These are phyloP conservation scores for Neurospora intermedia DNA, from an alignment of 495 filamentous ascomycete species.

Conservation along the genomic window DNA sequence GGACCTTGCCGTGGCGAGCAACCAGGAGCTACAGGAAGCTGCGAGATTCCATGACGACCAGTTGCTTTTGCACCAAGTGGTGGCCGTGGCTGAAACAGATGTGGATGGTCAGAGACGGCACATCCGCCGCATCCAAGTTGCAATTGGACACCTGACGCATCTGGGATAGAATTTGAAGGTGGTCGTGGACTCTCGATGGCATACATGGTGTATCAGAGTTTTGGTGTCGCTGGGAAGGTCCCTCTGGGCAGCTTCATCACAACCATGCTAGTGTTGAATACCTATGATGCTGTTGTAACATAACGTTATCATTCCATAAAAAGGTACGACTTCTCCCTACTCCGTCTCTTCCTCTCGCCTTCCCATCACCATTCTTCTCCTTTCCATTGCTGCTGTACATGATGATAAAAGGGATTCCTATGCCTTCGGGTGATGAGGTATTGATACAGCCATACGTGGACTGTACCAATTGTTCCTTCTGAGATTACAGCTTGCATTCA, in stretches of 20 bases:
- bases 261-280: not conserved
- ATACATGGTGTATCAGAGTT: not conserved
- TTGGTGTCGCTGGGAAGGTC: not conserved
- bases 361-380: not conserved
- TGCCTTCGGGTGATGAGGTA: not conserved
- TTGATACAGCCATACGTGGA: not conserved
- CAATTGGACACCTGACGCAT: not conserved
- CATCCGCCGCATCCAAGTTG: not conserved
- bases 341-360: not conserved
- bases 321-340: not conserved
- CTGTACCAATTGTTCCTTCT: constrained; percentile 5
- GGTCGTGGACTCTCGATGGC: not conserved
- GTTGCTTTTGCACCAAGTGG: not conserved
- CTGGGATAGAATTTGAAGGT: not conserved
- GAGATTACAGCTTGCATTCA: not conserved
- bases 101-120: not conserved
- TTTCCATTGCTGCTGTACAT: not conserved
- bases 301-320: not conserved
- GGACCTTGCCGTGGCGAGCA: not conserved
- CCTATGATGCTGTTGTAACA: not conserved
- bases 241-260: not conserved
- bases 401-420: constrained; percentile 1
- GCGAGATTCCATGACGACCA: not conserved
- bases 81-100: not conserved
- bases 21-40: not conserved